Conservation (phyloP, 192 early-diverging fungal genomes). For the Gigaspora rosea region DNA sequence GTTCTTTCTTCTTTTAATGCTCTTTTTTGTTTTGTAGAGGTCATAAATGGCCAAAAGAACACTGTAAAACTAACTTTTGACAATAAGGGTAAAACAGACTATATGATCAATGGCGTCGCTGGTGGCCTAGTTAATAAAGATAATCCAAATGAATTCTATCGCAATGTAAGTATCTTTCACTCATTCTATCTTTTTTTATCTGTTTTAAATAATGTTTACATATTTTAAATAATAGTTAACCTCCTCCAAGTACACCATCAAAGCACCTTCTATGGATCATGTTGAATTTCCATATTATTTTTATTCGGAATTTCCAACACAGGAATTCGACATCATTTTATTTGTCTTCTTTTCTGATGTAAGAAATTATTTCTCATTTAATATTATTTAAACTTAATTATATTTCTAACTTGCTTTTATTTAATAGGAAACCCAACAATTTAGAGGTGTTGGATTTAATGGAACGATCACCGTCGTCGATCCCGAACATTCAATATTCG, state of each 20-base stretch:
- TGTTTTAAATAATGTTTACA: background rate
- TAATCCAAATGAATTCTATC: constrained; percentile 37
- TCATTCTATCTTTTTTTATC: background rate
- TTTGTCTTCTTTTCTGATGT: constrained; percentile 44
- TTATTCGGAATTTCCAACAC: constrained; percentile 47
- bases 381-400: background rate
- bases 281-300: constrained; percentile 49
- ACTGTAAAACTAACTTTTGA: constrained; percentile 39
- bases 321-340: constrained; percentile 47
- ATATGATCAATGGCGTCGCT: constrained; percentile 38
- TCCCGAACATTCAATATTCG: constrained; percentile 54
- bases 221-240: constrained; percentile 35
- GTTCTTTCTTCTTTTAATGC: background rate
- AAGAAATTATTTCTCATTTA: background rate
- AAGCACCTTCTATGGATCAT: constrained; percentile 37
- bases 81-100: constrained; percentile 42
- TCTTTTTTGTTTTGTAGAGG: constrained; percentile 32
- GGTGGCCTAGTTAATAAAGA: constrained; percentile 38
- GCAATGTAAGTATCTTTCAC: constrained; percentile 40
- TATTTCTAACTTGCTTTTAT: background rate
- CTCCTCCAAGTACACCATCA: constrained; percentile 38
- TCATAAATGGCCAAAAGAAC: constrained; percentile 50
- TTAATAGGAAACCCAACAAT: constrained; percentile 33
- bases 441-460: constrained; percentile 50
- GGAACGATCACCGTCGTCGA: constrained; percentile 49